Base-by-base conservation (phyloP, 2,329 filamentous ascomycete genomes). In the Exserohilum rostratum region DNA sequence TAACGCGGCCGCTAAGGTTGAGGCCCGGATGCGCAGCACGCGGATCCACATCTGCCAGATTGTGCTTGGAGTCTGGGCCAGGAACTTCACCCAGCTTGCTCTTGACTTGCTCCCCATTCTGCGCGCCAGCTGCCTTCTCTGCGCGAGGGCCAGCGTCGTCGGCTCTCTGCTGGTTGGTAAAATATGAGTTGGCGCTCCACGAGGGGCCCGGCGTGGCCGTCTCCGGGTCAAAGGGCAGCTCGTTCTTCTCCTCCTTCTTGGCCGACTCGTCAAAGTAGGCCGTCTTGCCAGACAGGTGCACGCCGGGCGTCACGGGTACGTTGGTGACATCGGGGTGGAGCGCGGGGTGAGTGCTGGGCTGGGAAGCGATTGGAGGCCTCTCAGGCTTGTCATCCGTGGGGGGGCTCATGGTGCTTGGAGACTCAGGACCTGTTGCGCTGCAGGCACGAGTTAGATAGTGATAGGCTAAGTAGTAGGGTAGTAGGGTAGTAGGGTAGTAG, bases 1-100 rank as follows among this genome's bases (percentile, higher is more conserved):
- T 87, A 58, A 88, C 77, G 53, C 83, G 80, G 15, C 86, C 86
- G 54, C 82, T 87, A 45, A 88, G 77, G 38, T 82, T 79, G 25
- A 89, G 75, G 12, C 78, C 79, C 6, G 85, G 82, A 65, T 87
- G 81, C 30, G 83, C 80, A 43, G 79, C 76, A 44, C 80, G 78
- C 22, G 85, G 83, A 60, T 87, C 82, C 17, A 80, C 62, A 51
- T 81, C 78, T n/a, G 78, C 74, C 31, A 77, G 69, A 39, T 80
- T 75, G 7, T 69, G 65, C 30, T 78, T 76, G 45, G 72, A 71
- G 3, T 71, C 66, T 6, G 61, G 60, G 48, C 62, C 75, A 69
- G 50, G 58, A 1, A 75, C 67, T 20, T 83, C 69, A 62, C 82
- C 85, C 58, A 85, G 65, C n/a, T 81, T 80, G 46, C 80, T 78